phyloP scores from a whole-genome alignment of 345 rosid species.

The Rhodamnia rubescens region DNA sequence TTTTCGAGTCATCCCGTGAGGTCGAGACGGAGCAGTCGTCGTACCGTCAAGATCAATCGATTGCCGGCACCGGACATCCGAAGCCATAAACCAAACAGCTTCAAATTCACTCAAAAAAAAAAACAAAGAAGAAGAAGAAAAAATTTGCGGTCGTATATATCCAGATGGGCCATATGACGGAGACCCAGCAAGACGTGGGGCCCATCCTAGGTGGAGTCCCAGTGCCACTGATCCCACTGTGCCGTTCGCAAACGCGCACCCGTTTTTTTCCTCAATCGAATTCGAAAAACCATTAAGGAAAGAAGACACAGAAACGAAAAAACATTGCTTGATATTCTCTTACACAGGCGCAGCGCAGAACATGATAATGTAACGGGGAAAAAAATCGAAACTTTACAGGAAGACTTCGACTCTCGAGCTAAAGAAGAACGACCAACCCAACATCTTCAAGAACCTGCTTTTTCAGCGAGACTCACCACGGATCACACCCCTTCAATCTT shows the following conservation, averaged over 20 bases:
- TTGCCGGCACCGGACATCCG: neutral
- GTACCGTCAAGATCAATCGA: neutral
- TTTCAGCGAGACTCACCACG: neutral
- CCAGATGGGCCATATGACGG: neutral
- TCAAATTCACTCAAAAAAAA: neutral
- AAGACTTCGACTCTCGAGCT: neutral
- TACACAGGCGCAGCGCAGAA: neutral
- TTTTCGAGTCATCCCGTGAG: accelerated
- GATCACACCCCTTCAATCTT: neutral
- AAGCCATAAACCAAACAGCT: neutral
- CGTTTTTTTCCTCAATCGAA: neutral
- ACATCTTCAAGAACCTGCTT: neutral
- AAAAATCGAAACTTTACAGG: neutral
- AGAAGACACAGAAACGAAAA: neutral
- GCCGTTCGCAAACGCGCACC: neutral
- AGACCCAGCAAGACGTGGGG: neutral
- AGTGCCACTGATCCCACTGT: neutral
- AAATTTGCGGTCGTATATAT: neutral
- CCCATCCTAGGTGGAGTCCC: neutral
- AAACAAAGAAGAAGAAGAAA: too few relatives aligned
- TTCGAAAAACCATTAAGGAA: neutral
- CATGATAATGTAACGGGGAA: neutral
- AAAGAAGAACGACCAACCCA: neutral
- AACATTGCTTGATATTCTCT: neutral
- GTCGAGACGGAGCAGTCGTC: neutral